Base-by-base conservation (phyloP, 768 basidiomycete species). In the Hydnomerulius pinastri region DNA sequence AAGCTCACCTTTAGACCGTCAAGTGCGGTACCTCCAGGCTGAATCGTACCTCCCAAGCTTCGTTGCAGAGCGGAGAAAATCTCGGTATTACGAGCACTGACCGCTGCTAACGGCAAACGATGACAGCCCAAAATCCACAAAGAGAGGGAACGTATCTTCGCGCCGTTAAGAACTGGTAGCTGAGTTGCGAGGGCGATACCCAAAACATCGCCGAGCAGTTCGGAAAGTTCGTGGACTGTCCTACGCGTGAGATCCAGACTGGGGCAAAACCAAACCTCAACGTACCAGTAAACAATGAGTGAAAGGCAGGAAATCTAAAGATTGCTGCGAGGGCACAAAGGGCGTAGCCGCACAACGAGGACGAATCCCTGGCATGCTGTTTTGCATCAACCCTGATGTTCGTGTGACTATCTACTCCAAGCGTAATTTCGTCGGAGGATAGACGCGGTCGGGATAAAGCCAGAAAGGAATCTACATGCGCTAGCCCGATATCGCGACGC, bases 51-150 rank as follows among this genome's bases (percentile, higher is more conserved):
- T 23, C 65, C 57, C 25, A 84, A 57, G 29, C 68, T 70, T 8
- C 66, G 64, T 48, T 56, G 62, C 32, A 85, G 54, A 6, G 67
- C 71, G 0, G 54, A 56, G 29, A 66, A 51, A 3, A 85, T 60
- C 4, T 68, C 62, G 11, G 49, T 38, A 33, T 56, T 67, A 8
- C 63, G 61, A 37, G 67, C 61, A 17, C 42, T 46, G 32, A 85
- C 54, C n/a, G 77, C 56, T 9, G 59, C 51, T 4, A 49, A n/a
- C 2, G 82, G 78, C 8, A 86, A 68, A 38, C 68, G 71, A 53
- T 84, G 79, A 25, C 64, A 69, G 51, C 74, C 71, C 37, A 88
- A 64, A 17, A 75, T 72, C 74, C 77, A 83, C 17, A 79, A 55
- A 18, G 77, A 73, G 23, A 83, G 65, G 9, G 73, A 71, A 51